Base-by-base conservation (phyloP, 768 basidiomycete genomes). In the Cystofilobasidium bisporidii region DNA sequence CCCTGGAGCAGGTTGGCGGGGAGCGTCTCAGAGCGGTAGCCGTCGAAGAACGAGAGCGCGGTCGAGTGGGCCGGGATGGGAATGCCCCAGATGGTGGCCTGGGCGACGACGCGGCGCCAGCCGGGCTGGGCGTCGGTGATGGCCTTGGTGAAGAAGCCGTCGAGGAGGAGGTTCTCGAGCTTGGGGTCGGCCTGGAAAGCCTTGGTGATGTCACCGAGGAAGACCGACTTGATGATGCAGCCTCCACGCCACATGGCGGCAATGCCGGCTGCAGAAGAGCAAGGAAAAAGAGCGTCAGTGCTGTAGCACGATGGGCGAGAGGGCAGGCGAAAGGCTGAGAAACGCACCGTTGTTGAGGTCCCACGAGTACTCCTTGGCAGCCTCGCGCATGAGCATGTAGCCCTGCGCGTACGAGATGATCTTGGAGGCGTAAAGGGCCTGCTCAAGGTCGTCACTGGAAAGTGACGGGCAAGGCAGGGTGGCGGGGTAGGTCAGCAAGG, bases 181-280 rank as follows among this genome's bases (percentile, higher is more conserved):
- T 88, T 74, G 28, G 81, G 73, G 74, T 87, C 87, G 82, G 94
- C 93, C 76, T 84, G 79, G 81, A 92, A 99, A 20, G 96, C 96
- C 43, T 84, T 74, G 67, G 91, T 85, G 79, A 96, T 94, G 76
- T 97, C 93, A 71, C 87, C 83, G 63, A 97, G 83, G 86, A 97
- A 96, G 73, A 97, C 93, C 74, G 72, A 73, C 84, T 94, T 94
- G 83, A 99, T 98, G 79, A 99, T 99, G 79, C 94, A 98, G 72
- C 96, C 96, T 72, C 96, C 96, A 74, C 94, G 91, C 96, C 96
- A 99, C 92, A 99, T 99, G 73, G 83, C 85, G 40, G 96, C 96
- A 76, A 99, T 98, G 70, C 92, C 93, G 73, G 92, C n/a, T n/a
- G 87, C 77, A 94, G 94, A 83, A 98, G 56, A 32, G 30, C 24